phyloP scores from a whole-genome alignment of 331 rosid species.

The Malus hybrid region DNA sequence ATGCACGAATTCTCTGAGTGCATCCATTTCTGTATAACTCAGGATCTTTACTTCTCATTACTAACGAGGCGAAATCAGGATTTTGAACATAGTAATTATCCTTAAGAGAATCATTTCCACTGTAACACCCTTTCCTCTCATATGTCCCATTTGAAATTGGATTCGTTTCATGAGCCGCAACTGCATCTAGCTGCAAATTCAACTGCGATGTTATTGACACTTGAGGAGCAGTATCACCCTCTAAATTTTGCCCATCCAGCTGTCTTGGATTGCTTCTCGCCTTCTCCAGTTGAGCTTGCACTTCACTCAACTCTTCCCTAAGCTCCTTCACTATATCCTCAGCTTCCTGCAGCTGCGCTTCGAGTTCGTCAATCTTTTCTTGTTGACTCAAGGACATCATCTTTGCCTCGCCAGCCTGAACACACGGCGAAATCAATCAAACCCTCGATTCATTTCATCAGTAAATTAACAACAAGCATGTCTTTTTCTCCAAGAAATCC shows the following conservation, averaged over 20 bases:
- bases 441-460: neutral
- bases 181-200: slow-evolving; percentile 21
- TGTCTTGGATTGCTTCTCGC: slow-evolving; percentile 29
- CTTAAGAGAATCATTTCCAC: slow-evolving; percentile 20
- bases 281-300: slow-evolving; percentile 38
- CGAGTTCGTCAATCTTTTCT: slow-evolving; percentile 58
- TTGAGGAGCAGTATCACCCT: slow-evolving; percentile 15
- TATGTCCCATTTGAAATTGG: slow-evolving; percentile 22
- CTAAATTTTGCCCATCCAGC: slow-evolving; percentile 26
- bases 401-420: slow-evolving; percentile 36
- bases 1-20: slow-evolving; percentile 71
- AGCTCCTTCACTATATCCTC: slow-evolving; percentile 59
- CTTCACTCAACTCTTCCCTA: slow-evolving; percentile 50
- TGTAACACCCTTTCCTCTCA: slow-evolving; percentile 29
- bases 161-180: slow-evolving; percentile 13
- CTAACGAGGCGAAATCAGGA: slow-evolving; percentile 44
- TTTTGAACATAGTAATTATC: slow-evolving; percentile 21
- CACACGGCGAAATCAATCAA: neutral
- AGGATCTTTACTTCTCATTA: slow-evolving; percentile 47
- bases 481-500: neutral
- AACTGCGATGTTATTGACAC: slow-evolving; percentile 20
- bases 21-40: slow-evolving; percentile 72
- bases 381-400: slow-evolving; percentile 35
- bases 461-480: neutral
- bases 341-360: slow-evolving; percentile 57